phyloP scores from a whole-genome alignment of 441 rosid genomes.

The Gossypium trilobum region DNA sequence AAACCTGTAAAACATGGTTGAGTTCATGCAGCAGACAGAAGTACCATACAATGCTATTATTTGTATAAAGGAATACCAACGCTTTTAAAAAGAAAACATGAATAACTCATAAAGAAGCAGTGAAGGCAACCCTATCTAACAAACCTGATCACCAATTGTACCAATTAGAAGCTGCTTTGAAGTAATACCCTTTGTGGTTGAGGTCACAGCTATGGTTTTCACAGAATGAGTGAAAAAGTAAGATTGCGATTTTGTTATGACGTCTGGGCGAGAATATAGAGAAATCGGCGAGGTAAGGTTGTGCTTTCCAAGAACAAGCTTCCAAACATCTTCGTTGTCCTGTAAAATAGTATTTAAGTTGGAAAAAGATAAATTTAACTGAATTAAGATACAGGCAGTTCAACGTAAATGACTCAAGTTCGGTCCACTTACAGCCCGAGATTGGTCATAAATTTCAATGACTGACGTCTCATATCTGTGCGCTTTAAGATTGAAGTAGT shows the following conservation, averaged over 20 bases:
- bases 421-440: conserved; percentile 69
- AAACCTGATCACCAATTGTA: conserved; percentile 80
- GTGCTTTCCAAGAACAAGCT: conserved; percentile 91
- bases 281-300: conserved; percentile 79
- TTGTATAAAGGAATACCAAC: neutral
- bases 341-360: conserved; percentile 28
- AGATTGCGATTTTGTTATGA: conserved; percentile 77
- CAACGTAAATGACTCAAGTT: conserved; percentile 5
- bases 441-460: conserved; percentile 87
- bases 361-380: conserved; percentile 14
- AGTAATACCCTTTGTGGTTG: conserved; percentile 92
- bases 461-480: conserved; percentile 97
- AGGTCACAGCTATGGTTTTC: conserved; percentile 79
- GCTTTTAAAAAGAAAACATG: neutral
- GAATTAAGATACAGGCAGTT: neutral
- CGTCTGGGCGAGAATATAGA: conserved; percentile 78
- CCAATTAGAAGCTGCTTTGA: conserved; percentile 98
- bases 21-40: neutral
- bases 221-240: conserved; percentile 85
- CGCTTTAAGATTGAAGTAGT: conserved; percentile 93
- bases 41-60: neutral
- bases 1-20: conserved; percentile 44
- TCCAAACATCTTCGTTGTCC: conserved; percentile 94
- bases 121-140: conserved; percentile 11
- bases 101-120: conserved; percentile 3